A percentile compares a stretch with the other conserved stretches of the same genome.
phyloP scores from a whole-genome alignment of 2,329 filamentous ascomycete species.

The Nemania sp. region DNA sequence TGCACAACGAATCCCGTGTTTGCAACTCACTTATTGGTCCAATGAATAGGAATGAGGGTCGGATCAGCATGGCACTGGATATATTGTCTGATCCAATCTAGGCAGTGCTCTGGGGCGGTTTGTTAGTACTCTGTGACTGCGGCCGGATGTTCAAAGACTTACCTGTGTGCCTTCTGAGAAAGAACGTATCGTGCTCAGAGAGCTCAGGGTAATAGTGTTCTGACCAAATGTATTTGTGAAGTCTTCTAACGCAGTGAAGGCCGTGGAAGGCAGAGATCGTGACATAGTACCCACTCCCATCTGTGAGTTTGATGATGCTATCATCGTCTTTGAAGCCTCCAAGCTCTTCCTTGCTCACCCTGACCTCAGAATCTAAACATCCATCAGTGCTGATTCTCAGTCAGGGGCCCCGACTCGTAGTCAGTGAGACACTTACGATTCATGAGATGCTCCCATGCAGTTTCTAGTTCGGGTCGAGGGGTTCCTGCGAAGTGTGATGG shows the following conservation, averaged over 20 bases:
- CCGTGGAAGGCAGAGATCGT: constrained; percentile 11
- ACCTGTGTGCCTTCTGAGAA: constrained; percentile 13
- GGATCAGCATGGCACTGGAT: constrained; percentile 13
- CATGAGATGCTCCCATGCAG: constrained; percentile 14
- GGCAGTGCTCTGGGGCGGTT: constrained; percentile 18
- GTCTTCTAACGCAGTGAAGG: constrained; percentile 8
- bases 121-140: no score
- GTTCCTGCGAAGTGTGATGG: not conserved
- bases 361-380: constrained; percentile 5
- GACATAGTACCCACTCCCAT: constrained; percentile 15
- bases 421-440: no score
- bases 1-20: not conserved
- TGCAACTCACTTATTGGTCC: constrained; percentile 9
- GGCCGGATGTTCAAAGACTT: no score
- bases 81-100: constrained; percentile 15
- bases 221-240: constrained; percentile 11
- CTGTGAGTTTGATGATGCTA: constrained; percentile 8
- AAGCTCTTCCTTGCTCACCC: constrained; percentile 13
- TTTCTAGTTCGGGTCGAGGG: constrained; percentile 10
- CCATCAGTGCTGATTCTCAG: not conserved
- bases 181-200: constrained; percentile 3
- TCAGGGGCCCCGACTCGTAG: no score
- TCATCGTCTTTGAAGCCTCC: constrained; percentile 11
- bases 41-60: constrained; percentile 10
- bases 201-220: constrained; percentile 12